Base-by-base conservation (phyloP, 1,139 yeast genomes). In the Scheffersomyces parashehatae region DNA sequence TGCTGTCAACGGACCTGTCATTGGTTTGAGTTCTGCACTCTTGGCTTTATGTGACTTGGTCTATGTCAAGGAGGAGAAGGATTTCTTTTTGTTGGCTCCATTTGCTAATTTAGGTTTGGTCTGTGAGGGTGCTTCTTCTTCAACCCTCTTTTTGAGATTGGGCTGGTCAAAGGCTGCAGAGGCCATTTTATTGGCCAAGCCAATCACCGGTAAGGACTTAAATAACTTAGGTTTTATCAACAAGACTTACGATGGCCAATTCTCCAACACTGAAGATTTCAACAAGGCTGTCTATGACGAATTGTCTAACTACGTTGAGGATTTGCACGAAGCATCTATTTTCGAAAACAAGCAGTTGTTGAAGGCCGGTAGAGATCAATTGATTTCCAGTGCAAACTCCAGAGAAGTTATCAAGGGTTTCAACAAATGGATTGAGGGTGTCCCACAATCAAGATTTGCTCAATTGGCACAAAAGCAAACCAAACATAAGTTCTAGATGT, bases 1-100 rank as follows among this genome's bases (percentile, higher is more conserved):
- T 33, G 91, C 93, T 10, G 72, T 89, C 47, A 89, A 89, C 56
- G 97, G 97, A 1, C 96, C 97, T 0, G 96, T 83, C 10, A 79
- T 89, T 50, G 97, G 97, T 0, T 75, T 89, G 48, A 70, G 83
- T 36, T 82, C 95, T 3, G 90, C 91, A 0, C 65, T 89, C 42
- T 84, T 88, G 28, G 80, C 86, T 20, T 70, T 86, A 47, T 83
- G 88, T 62, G 97, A 89, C 63, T 75, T 89, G 53, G 74, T 89
- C 29, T 88, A 87, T 57, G 86, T 85, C 16, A 77, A 71, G 54
- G 81, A 84, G 50, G 83, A 79, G 45, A 55, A 60, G 34, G 71
- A 81, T 46, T 78, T 85, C 41, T 86, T 73, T 62, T 52, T 86
- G 47, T 75, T 85, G 59, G 76, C 85, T 26, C 97, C 97, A 12